Conservation (phyloP, 2,329 filamentous ascomycete species). For the Fusarium fracticaudum region DNA sequence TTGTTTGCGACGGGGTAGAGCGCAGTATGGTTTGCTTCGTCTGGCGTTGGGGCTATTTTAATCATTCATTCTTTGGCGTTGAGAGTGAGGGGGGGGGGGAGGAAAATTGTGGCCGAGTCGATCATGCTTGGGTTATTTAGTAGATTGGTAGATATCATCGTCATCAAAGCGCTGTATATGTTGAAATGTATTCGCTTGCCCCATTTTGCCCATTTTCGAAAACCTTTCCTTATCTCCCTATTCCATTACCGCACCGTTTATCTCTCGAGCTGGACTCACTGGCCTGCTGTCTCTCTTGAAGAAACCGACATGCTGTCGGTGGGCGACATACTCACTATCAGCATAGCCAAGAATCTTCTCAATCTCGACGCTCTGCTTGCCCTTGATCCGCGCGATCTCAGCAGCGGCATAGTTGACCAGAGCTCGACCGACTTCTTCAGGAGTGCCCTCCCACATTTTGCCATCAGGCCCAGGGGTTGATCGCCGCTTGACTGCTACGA, state of each 20-base stretch:
- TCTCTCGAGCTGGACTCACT: constrained; percentile 55
- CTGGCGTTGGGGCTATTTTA: constrained; percentile 42
- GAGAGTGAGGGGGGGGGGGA: constrained; percentile 12
- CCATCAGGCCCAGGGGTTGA: constrained; percentile 52
- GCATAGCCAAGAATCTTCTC: constrained; percentile 84
- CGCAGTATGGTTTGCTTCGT: constrained; percentile 8
- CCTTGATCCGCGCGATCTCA: constrained; percentile 87
- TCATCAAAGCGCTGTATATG: constrained; percentile 35
- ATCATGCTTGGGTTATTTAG: constrained; percentile 36
- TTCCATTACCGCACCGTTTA: constrained; percentile 35
- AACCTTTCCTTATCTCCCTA: constrained; percentile 1
- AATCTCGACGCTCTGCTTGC: constrained; percentile 84
- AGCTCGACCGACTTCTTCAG: constrained; percentile 83
- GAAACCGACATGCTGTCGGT: constrained; percentile 88
- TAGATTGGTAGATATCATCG: constrained; percentile 34
- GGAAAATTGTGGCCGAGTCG: constrained; percentile 23
- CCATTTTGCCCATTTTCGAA: constrained; percentile 18
- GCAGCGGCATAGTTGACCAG: constrained; percentile 91
- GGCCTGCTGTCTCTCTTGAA: constrained; percentile 66
- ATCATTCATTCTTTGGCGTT: constrained; percentile 38
- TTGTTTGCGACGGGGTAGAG: constrained; percentile 65
- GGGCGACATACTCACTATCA: constrained; percentile 92
- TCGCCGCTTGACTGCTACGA: constrained; percentile 79
- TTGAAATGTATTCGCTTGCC: constrained; percentile 35
- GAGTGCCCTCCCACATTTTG: constrained; percentile 60